Percentiles rank a stretch among this genome's conserved stretches.
phyloP scores from a whole-genome alignment of 139 green algal species.

The Micractinium conductrix region DNA sequence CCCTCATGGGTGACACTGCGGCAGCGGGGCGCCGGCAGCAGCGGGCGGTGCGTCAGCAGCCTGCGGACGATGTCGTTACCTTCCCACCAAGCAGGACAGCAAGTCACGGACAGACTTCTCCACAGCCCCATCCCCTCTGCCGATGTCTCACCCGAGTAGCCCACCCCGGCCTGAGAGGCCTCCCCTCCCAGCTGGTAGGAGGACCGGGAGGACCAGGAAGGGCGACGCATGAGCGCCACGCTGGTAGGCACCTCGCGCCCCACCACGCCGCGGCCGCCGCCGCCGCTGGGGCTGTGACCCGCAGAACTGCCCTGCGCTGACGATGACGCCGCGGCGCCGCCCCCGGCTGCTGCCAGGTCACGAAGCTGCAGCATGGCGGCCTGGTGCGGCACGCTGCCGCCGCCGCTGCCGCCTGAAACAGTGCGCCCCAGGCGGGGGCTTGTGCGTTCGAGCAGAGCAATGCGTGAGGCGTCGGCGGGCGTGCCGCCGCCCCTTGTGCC shows the following conservation, averaged over 20 bases:
- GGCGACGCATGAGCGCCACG: constrained; percentile 55
- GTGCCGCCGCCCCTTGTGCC: background rate
- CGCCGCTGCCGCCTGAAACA: background rate
- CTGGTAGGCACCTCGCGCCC: constrained; percentile 55
- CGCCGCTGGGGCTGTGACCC: constrained; percentile 17
- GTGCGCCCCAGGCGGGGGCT: constrained; percentile 3
- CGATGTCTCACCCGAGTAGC: constrained; percentile 39
- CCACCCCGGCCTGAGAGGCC: constrained; percentile 19
- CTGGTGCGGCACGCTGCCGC: background rate
- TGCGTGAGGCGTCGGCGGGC: background rate
- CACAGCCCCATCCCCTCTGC: no score
- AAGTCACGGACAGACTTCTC: no score
- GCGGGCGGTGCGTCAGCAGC: no score
- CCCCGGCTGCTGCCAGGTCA: background rate
- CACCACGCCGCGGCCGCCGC: constrained; percentile 40
- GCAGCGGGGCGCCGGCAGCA: background rate
- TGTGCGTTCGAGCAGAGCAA: constrained; percentile 6
- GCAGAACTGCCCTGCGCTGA: background rate
- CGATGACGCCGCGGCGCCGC: background rate
- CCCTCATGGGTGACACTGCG: constrained; percentile 12
- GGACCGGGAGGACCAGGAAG: constrained; percentile 54
- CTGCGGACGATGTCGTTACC: no score
- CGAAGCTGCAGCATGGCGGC: background rate
- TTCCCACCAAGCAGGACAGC: background rate
- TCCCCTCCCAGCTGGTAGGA: background rate